Conservation (phyloP, 148 eudicot species). For the Hydrangea macrophylla region DNA sequence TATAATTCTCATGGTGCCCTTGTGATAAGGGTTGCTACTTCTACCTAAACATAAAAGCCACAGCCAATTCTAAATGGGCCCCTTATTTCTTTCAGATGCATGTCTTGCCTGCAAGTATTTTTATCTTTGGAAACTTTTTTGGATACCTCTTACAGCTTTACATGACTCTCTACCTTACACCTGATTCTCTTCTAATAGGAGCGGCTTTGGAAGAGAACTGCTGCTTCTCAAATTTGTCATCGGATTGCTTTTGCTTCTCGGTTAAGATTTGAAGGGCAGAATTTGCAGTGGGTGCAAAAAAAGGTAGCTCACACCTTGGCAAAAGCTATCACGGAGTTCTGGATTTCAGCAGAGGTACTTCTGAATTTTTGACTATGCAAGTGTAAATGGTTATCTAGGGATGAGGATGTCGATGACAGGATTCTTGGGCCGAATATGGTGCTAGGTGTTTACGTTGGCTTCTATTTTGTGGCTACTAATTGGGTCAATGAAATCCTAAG, state of each 20-base stretch:
- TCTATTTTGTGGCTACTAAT: not conserved
- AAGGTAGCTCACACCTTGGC: constrained; percentile 61
- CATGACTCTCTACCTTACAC: constrained; percentile 7
- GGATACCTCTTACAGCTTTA: not conserved
- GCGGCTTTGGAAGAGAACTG: constrained; percentile 83
- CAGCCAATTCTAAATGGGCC: too few relatives aligned
- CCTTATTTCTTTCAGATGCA: too few relatives aligned
- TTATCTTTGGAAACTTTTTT: constrained; percentile 4
- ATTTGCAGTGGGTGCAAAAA: constrained; percentile 42
- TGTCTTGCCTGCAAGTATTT: not conserved
- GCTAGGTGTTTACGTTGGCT: not conserved
- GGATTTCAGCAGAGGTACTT: constrained; percentile 60
- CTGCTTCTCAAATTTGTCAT: constrained; percentile 71
- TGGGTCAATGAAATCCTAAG: not conserved
- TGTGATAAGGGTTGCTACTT: too few relatives aligned
- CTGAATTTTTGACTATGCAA: constrained; percentile 18
- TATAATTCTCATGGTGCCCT: too few relatives aligned
- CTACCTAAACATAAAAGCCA: too few relatives aligned
- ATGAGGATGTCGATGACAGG: constrained; percentile 7
- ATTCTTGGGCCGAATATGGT: not conserved
- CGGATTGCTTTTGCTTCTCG: constrained; percentile 55
- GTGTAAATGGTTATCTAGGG: constrained; percentile 14
- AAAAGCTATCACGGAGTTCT: constrained; percentile 78
- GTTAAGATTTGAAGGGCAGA: constrained; percentile 53
- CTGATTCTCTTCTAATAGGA: constrained; percentile 44